Evolutionary conservation across 768 basidiomycete species (phyloP).

Genomic region (Holtermanniella nyarrowii): DNA sequence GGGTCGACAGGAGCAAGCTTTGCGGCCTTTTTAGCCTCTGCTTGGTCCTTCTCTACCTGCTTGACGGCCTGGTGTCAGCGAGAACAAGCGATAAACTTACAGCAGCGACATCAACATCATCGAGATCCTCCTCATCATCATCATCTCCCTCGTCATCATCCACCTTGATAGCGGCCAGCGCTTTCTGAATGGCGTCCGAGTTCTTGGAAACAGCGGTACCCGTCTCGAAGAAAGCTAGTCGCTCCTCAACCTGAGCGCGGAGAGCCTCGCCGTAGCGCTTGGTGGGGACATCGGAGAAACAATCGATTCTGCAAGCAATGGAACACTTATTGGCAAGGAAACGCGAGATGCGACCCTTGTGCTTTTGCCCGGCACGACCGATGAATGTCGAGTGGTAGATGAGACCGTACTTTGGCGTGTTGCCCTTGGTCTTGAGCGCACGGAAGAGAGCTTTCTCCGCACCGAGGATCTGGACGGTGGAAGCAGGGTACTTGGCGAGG

Average conservation of each 20-base stretch:
- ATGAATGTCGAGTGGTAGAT: conserved; percentile 96
- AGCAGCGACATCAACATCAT: conserved; percentile 45
- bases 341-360: conserved; percentile 96
- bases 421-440: conserved; percentile 95
- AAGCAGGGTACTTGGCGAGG: conserved; percentile 94
- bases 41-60: conserved; percentile 34
- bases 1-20: conserved; percentile 22
- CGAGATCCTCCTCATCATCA: conserved; percentile 54
- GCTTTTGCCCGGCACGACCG: conserved; percentile 82
- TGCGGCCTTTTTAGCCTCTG: conserved; percentile 9
- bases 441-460: conserved; percentile 97
- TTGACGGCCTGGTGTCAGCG: conserved; percentile 24
- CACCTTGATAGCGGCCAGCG: conserved; percentile 56
- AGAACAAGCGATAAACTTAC: conserved; percentile 11
- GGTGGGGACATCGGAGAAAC: conserved; percentile 70
- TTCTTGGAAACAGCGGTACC: conserved; percentile 80
- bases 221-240: conserved; percentile 85
- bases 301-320: conserved; percentile 93
- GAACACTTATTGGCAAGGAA: conserved; percentile 98
- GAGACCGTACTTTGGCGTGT: conserved; percentile 98
- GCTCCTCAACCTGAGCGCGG: conserved; percentile 86
- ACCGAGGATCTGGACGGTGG: conserved; percentile 94
- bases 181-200: conserved; percentile 79
- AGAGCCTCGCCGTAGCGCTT: conserved; percentile 92
- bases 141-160: conserved; percentile 31